Percentiles rank a stretch among this genome's conserved stretches.
These are phyloP conservation scores for Asterella californica DNA, from an alignment of 225 moss, liverwort and hornwort species.

Conservation along the genomic window DNA sequence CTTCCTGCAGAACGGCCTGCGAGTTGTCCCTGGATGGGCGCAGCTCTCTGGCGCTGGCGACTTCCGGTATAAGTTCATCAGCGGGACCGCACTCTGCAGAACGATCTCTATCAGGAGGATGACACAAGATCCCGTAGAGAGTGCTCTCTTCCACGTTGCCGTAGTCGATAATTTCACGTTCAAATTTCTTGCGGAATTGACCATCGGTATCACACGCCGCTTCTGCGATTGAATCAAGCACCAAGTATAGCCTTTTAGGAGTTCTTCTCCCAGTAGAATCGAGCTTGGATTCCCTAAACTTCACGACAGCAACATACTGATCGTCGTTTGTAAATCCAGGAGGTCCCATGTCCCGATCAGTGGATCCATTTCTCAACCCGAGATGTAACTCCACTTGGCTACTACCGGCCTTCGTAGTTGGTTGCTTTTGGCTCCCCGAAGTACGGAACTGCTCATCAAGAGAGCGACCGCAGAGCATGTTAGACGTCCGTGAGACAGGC, in stretches of 20 bases:
- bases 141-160: conserved; percentile 18
- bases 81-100: not conserved
- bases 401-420: conserved; percentile 16
- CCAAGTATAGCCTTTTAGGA: conserved; percentile 29
- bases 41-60: not conserved
- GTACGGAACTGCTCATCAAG: conserved; percentile 27
- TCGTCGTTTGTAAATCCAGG: conserved; percentile 20
- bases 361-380: conserved; percentile 24
- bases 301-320: conserved; percentile 24
- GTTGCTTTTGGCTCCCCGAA: conserved; percentile 21
- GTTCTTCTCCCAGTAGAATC: not conserved
- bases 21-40: not conserved
- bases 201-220: conserved; percentile 25
- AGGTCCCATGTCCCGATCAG: conserved; percentile 22
- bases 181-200: conserved; percentile 31
- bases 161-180: conserved; percentile 22
- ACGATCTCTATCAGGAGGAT: conserved; percentile 15
- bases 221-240: conserved; percentile 29
- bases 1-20: not conserved
- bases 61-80: conserved; percentile 9
- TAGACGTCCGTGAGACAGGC: not conserved
- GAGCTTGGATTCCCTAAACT: conserved; percentile 18
- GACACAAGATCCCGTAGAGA: conserved; percentile 39
- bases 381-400: conserved; percentile 24
- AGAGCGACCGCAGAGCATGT: not conserved